phyloP scores from a whole-genome alignment of 2,329 filamentous ascomycete genomes.

The Epichloe glyceriae region DNA sequence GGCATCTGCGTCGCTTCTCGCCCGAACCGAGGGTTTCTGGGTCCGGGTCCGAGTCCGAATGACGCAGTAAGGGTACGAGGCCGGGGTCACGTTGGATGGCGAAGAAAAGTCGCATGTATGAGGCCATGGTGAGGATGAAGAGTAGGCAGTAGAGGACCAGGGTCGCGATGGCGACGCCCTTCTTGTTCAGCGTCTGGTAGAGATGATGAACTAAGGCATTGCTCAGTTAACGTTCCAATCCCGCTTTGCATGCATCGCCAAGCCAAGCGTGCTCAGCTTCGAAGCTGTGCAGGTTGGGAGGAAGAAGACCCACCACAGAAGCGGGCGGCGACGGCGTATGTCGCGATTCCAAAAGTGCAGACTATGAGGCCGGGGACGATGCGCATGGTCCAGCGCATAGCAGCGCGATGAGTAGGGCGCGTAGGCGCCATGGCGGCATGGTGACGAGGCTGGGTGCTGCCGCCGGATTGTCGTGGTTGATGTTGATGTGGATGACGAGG shows the following conservation, averaged over 20 bases:
- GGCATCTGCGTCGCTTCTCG: slow-evolving; percentile 7
- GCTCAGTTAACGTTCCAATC: too few species aligned
- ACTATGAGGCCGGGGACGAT: slow-evolving; percentile 58
- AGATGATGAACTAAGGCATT: slow-evolving; percentile 50
- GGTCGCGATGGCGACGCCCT: slow-evolving; percentile 52
- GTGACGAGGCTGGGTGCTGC: slow-evolving; percentile 8
- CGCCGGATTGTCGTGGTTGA: not conserved
- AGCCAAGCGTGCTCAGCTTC: too few species aligned
- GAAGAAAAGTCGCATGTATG: slow-evolving; percentile 60
- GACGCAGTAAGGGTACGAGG: slow-evolving; percentile 45
- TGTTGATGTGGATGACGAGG: not conserved
- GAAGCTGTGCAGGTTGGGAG: not conserved
- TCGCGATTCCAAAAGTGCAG: slow-evolving; percentile 53
- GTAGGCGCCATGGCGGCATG: slow-evolving; percentile 21
- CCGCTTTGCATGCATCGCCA: too few species aligned
- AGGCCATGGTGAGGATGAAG: slow-evolving; percentile 48
- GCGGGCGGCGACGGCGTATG: slow-evolving; percentile 51
- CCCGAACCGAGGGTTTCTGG: slow-evolving; percentile 14
- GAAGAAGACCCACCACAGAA: not conserved
- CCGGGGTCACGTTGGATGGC: slow-evolving; percentile 60
- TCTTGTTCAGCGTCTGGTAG: slow-evolving; percentile 33
- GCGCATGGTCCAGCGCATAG: slow-evolving; percentile 28
- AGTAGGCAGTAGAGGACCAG: slow-evolving; percentile 62
- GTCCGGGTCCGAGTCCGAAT: too few species aligned
- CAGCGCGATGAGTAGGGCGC: slow-evolving; percentile 16